Conservation (phyloP, 495 filamentous ascomycete genomes). For the Aspergillus coremiiformis region DNA sequence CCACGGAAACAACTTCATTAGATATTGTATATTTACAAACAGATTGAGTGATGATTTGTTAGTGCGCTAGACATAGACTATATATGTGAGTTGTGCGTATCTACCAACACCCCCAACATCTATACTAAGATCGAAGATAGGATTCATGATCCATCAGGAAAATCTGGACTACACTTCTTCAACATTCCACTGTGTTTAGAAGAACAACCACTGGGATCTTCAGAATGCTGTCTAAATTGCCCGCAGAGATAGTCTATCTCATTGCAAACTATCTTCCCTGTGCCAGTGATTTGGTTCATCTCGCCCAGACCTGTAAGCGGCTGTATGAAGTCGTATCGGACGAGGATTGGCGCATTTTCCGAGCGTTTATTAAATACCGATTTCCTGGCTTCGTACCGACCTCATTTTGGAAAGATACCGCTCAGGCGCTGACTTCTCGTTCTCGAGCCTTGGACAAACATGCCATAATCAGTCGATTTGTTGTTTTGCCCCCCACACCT, state of each 20-base stretch:
- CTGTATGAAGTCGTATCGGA: conserved; percentile 43
- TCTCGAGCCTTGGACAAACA: conserved; percentile 53
- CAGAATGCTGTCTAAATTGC: conserved; percentile 45
- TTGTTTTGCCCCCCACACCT: conserved; percentile 31
- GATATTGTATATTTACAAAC: neutral
- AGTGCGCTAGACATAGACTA: neutral
- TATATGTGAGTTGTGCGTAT: neutral
- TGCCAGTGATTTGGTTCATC: conserved; percentile 36
- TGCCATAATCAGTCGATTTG: conserved; percentile 48
- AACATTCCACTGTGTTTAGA: neutral
- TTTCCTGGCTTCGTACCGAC: conserved; percentile 43
- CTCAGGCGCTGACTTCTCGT: conserved; percentile 50
- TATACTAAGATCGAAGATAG: too few species aligned
- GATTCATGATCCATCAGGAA: neutral
- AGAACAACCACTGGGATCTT: neutral
- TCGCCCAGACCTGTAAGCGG: conserved; percentile 45
- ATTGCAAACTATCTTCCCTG: conserved; percentile 48
- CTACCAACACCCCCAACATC: neutral
- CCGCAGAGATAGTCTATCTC: conserved; percentile 53
- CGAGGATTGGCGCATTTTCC: conserved; percentile 51
- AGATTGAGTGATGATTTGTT: neutral
- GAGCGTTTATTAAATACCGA: conserved; percentile 43
- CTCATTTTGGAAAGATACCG: conserved; percentile 44
- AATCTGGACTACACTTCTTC: neutral
- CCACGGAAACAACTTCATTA: neutral